phyloP scores from a whole-genome alignment of 2,329 filamentous ascomycete species.

The Calonectria ilicicola region DNA sequence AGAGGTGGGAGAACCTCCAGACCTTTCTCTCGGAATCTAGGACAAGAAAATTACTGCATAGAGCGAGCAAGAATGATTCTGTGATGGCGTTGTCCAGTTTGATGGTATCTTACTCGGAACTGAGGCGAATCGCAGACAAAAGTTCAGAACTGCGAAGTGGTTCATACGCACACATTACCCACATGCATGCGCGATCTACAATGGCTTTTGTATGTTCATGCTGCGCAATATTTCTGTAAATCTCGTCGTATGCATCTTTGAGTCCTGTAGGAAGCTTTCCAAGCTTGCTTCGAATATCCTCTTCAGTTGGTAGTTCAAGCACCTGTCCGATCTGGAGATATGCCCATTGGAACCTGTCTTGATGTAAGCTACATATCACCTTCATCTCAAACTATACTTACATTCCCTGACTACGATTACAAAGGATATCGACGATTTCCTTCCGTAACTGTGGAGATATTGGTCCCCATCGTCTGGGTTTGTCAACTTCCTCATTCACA shows the following conservation, averaged over 20 bases:
- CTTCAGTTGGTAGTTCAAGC: background rate
- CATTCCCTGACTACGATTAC: background rate
- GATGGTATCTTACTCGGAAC: background rate
- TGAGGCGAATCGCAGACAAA: background rate
- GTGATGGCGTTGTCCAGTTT: background rate
- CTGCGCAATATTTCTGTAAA: background rate
- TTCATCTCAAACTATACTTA: background rate
- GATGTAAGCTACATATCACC: background rate
- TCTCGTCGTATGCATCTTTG: slow-evolving; percentile 10
- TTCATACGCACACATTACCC: background rate
- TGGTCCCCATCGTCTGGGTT: background rate
- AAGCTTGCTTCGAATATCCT: background rate
- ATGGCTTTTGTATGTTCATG: background rate
- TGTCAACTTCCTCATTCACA: background rate
- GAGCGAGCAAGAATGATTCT: background rate
- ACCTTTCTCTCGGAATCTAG: background rate
- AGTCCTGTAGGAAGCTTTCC: background rate
- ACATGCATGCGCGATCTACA: background rate
- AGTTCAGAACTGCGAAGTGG: background rate
- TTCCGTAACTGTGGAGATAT: background rate
- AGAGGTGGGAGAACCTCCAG: background rate
- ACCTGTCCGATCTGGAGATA: slow-evolving; percentile 2
- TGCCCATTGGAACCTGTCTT: slow-evolving; percentile 7
- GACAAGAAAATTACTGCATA: background rate
- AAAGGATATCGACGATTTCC: background rate